phyloP scores from a whole-genome alignment of 768 basidiomycete genomes.

The Amanita rubescens region DNA sequence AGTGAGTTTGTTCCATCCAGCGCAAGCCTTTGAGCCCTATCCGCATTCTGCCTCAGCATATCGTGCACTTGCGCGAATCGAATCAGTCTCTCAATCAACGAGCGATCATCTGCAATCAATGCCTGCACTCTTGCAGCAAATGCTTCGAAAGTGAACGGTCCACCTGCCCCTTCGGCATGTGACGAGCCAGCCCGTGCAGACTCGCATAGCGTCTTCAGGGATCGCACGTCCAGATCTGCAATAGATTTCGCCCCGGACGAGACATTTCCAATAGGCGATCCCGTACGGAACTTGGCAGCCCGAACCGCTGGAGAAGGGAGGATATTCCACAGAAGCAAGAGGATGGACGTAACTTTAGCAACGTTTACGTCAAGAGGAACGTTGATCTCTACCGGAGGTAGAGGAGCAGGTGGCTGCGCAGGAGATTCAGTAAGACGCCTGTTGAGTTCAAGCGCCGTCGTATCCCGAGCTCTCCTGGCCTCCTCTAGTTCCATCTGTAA shows the following conservation, averaged over 20 bases:
- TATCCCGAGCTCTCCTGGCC: conserved; percentile 42
- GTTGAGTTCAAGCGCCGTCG: conserved; percentile 5
- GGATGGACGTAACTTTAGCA: conserved; percentile 47
- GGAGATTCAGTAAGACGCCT: background rate
- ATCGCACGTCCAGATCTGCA: conserved; percentile 79
- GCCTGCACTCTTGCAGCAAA: conserved; percentile 75
- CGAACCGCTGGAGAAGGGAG: conserved; percentile 84
- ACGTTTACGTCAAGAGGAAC: conserved; percentile 33
- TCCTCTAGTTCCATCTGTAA: conserved; percentile 48
- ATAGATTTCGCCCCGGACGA: conserved; percentile 38
- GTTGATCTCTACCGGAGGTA: conserved; percentile 21
- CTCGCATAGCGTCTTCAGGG: conserved; percentile 78
- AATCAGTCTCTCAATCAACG: conserved; percentile 76
- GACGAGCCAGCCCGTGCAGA: conserved; percentile 18
- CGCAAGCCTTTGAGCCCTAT: conserved; percentile 84
- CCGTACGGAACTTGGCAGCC: conserved; percentile 51
- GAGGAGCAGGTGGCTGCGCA: conserved; percentile 13
- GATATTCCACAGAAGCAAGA: conserved; percentile 71
- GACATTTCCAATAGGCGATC: conserved; percentile 32
- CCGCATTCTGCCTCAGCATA: conserved; percentile 85
- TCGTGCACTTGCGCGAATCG: conserved; percentile 88
- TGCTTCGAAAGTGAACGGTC: conserved; percentile 65
- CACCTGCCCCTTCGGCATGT: conserved; percentile 12
- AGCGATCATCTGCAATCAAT: conserved; percentile 74
- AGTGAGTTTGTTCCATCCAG: conserved; percentile 73